Conservation (phyloP, 352 stramenopile species). For the Hyaloperonospora brassicae region DNA sequence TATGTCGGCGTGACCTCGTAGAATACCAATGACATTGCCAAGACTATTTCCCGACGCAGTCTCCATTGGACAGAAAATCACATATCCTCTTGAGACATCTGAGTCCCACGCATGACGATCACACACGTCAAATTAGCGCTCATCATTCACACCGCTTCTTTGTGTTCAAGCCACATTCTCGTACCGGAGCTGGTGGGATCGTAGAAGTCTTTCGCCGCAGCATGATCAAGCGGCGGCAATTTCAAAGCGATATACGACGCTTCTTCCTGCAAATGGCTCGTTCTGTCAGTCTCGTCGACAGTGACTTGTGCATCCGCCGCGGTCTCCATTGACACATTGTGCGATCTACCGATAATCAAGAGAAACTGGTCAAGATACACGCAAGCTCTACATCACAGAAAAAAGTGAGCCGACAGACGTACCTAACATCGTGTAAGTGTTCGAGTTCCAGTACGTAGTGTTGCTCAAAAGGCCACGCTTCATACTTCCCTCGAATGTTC, state of each 20-base stretch:
- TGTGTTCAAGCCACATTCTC: neutral
- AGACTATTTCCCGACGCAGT: conserved; percentile 22
- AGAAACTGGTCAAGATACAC: conserved; percentile 5
- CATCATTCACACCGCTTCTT: neutral
- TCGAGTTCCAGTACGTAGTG: conserved; percentile 17
- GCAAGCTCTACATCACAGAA: neutral
- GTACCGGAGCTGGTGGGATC: conserved; percentile 18
- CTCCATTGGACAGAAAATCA: conserved; percentile 27
- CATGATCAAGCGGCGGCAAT: conserved; percentile 10
- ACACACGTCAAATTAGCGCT: neutral
- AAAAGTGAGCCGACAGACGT: neutral
- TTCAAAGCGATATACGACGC: conserved; percentile 24
- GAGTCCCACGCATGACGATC: conserved; percentile 1
- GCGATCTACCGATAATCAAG: conserved; percentile 9
- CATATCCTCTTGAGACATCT: conserved; percentile 32
- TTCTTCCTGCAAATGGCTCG: conserved; percentile 24
- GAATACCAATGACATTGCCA: conserved; percentile 11
- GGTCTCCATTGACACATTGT: conserved; percentile 10
- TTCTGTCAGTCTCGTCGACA: conserved; percentile 7
- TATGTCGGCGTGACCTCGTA: conserved; percentile 14
- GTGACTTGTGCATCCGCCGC: conserved; percentile 7
- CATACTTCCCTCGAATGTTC: conserved; percentile 32
- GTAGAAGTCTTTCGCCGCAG: conserved; percentile 20
- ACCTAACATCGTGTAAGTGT: conserved; percentile 19
- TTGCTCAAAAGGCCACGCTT: conserved; percentile 25